Evolutionary conservation across 2,329 filamentous ascomycete genomes (phyloP), one percentile per base, ranked within the genome.

Genomic region (Albophoma yamanashiensis): DNA sequence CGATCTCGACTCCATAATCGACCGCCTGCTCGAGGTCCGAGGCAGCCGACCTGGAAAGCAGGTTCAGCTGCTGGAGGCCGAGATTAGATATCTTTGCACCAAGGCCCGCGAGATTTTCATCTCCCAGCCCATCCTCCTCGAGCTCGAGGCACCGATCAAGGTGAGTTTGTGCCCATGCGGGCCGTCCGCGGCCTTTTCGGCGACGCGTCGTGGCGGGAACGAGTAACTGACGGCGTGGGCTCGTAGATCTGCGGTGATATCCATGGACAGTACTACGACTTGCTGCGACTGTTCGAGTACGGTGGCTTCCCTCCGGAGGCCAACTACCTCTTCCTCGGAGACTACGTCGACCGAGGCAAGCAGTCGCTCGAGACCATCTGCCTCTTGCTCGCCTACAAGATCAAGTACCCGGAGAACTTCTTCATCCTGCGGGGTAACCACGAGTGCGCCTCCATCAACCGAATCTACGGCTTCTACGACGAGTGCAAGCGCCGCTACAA

Each of bases 341-440:
- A 99, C 75, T 99, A 99, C 72, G 94, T 99, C 70, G 94, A 99
- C 76, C 88, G 94, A 80, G 94, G 94, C 80, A 97, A 99, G 83
- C 94, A 99, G 79, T 97, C 93, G 43, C 88, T 99, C 59, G 94
- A 99, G 82, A 97, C 94, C 67, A 97, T 99, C 77, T 96, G 92
- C 80, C 82, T 99, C 65, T 84, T 99, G 60, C 85, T 99, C 58
- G 92, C 92, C 64, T 99, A 97, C 86, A 99, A 99, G 86, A 96
- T 99, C 85, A 97, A 97, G 81, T 97, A 96, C 75, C 94, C 94
- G 56, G 94, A 99, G 79, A 99, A 99, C 82, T 97, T 99, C 81
- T 99, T 99, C 82, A 89, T 99, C 67, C 86, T 99, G 62, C 91
- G 94, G 67, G 94, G 94, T 65, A 99, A 99, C 82, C 94, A 99